Evolutionary conservation across 1,284 basidiomycete species (phyloP), one percentile per base, ranked within the genome.

Genomic region (Cutaneotrichosporon mucoides): DNA sequence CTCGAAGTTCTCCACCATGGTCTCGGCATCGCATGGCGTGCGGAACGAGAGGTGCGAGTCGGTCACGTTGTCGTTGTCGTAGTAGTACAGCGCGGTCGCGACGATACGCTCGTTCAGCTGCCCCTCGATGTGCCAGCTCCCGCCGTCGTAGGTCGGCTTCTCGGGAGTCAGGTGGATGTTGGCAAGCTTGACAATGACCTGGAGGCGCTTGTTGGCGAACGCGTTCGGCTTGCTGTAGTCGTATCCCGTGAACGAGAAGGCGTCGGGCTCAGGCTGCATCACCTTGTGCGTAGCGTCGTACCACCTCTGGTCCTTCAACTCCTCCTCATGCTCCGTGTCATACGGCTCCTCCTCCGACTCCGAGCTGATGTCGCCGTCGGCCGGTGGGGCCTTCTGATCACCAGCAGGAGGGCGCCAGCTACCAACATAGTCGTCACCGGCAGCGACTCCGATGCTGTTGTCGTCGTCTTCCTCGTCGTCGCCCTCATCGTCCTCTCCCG

Each of bases 81-180:
- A 62, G 50, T 62, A 62, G 53, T 55, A 62, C 13, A 62, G 50
- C 6, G 53, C 56, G 3, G 53, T 62, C n/a, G 56, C 56, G 41
- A 10, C 42, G 38, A 62, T 62, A 34, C 49, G 60, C 56, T 62
- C 60, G 53, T 62, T 62, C 42, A 52, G 16, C 48, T 36, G 42
- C 1, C 60, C 60, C 56, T 62, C 60, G 7, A 62, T 24, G 43
- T 62, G 60, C 60, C 60, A 62, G 16, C 15, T 16, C 1, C 60
- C 56, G 45, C 60, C 60, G 11, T n/a, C 41, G 50, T 62, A 62
- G 11, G 13, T 1, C 2, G 60, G 60, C 16, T 58, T 58, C 24
- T 62, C 60, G 35, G 60, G 60, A 12, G 60, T 53, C 16, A 62
- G 56, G 50, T 55, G 44, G 50, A 58, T 56, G 60, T 53, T 58